These are phyloP conservation scores for Stachybotrys chartarum DNA, from an alignment of 2,329 filamentous ascomycete species.

Conservation along the genomic window DNA sequence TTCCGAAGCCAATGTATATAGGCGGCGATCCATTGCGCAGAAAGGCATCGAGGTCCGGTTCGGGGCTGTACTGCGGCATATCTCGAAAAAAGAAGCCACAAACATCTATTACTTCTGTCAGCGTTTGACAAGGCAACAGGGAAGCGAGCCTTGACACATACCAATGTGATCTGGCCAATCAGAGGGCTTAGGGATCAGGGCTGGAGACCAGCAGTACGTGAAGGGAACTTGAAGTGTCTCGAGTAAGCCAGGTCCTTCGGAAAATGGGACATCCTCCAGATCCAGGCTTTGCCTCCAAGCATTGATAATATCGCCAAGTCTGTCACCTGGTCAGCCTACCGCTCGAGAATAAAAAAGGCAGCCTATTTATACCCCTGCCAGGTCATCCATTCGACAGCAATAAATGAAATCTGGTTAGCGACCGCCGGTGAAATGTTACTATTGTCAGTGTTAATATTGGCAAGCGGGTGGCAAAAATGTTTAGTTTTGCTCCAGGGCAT, in stretches of 20 bases:
- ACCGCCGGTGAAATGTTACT: not conserved
- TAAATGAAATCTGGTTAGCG: constrained; percentile 1
- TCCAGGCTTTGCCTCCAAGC: constrained; percentile 52
- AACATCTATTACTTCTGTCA: constrained; percentile 6
- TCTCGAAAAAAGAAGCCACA: constrained; percentile 15
- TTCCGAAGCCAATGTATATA: constrained; percentile 71
- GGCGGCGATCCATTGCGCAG: constrained; percentile 50
- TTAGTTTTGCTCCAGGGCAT: not conserved
- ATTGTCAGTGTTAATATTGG: not conserved
- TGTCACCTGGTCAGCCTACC: constrained; percentile 4
- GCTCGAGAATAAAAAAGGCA: not conserved
- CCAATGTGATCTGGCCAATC: constrained; percentile 47
- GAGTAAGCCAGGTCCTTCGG: constrained; percentile 50
- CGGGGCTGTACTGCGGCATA: constrained; percentile 30
- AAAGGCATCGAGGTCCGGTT: constrained; percentile 47
- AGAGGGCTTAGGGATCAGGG: constrained; percentile 51
- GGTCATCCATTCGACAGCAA: constrained; percentile 60
- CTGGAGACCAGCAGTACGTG: constrained; percentile 62
- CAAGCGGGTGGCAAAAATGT: not conserved
- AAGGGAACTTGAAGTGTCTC: constrained; percentile 52
- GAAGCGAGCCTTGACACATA: constrained; percentile 23
- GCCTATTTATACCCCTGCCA: constrained; percentile 50
- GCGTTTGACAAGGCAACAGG: constrained; percentile 22
- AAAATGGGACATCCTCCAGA: constrained; percentile 54
- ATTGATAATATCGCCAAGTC: constrained; percentile 61